Percentiles rank a stretch among this genome's conserved stretches.
These are phyloP conservation scores for Citrus trifoliata DNA, from an alignment of 345 rosid species.

Conservation along the genomic window DNA sequence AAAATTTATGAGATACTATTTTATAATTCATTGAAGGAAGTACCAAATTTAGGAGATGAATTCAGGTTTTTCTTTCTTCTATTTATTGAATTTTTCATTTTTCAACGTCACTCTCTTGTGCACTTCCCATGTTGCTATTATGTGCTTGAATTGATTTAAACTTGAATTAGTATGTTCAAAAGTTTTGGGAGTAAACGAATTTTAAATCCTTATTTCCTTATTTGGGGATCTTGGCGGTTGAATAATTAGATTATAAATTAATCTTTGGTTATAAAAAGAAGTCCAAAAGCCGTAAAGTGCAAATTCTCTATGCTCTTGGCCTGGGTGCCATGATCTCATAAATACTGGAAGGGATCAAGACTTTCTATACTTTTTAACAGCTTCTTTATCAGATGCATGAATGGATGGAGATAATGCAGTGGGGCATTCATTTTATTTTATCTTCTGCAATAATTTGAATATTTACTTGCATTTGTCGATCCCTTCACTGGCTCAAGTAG, in stretches of 20 bases:
- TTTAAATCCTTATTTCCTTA: background rate
- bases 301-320: background rate
- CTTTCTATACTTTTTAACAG: background rate
- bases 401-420: background rate
- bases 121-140: background rate
- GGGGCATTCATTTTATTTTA: background rate
- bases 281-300: background rate
- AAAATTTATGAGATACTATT: background rate
- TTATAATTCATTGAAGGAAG: background rate
- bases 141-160: background rate
- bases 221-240: background rate
- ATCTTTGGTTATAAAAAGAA: background rate
- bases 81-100: background rate
- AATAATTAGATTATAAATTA: background rate
- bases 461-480: background rate
- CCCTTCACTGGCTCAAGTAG: background rate
- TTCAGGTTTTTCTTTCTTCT: background rate
- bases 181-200: background rate
- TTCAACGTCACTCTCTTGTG: background rate
- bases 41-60: background rate
- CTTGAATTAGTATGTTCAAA: background rate
- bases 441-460: background rate
- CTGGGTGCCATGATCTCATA: too few relatives aligned
- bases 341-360: background rate
- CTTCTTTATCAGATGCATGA: background rate